Conservation (phyloP, 331 rosid species). For the Pyracantha coccinea region DNA sequence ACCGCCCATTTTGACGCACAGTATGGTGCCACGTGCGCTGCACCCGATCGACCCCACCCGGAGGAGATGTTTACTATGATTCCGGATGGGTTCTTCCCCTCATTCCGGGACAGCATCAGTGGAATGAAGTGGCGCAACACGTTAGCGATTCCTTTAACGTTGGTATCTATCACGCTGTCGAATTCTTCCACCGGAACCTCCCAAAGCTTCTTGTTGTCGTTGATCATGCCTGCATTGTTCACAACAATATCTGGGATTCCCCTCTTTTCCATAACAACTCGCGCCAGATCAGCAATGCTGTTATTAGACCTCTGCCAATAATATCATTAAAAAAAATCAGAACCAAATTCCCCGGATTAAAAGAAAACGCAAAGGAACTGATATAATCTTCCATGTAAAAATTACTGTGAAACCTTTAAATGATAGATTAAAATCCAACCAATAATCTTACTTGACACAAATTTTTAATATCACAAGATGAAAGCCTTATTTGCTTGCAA, state of each 20-base stretch:
- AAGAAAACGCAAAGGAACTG: not conserved
- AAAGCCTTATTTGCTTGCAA: not conserved
- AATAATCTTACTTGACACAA: not conserved
- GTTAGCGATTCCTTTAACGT: slow-evolving; percentile 73
- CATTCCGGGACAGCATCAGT: slow-evolving; percentile 37
- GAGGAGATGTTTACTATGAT: slow-evolving; percentile 84
- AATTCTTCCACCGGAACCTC: slow-evolving; percentile 76
- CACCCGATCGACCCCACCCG: slow-evolving; percentile 96
- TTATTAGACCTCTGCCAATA: slow-evolving; percentile 37
- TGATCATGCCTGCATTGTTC: slow-evolving; percentile 79
- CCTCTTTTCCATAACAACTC: slow-evolving; percentile 39
- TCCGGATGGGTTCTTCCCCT: slow-evolving; percentile 37
- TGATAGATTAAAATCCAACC: not conserved
- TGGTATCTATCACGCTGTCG: slow-evolving; percentile 61
- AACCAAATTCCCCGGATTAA: not conserved
- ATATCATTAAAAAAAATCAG: not conserved
- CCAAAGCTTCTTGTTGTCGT: slow-evolving; percentile 76
- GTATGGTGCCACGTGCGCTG: slow-evolving; percentile 86
- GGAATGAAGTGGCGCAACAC: slow-evolving; percentile 81
- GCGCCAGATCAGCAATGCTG: slow-evolving; percentile 52
- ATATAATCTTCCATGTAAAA: not conserved
- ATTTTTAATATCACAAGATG: not conserved
- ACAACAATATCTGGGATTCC: slow-evolving; percentile 75
- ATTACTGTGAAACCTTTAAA: too few species aligned
- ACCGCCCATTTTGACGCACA: slow-evolving; percentile 96